A percentile compares a stretch with the other conserved stretches of the same genome.
Evolutionary conservation across 2,329 filamentous ascomycete species (phyloP).

Genomic region (Dactylellina sp.): DNA sequence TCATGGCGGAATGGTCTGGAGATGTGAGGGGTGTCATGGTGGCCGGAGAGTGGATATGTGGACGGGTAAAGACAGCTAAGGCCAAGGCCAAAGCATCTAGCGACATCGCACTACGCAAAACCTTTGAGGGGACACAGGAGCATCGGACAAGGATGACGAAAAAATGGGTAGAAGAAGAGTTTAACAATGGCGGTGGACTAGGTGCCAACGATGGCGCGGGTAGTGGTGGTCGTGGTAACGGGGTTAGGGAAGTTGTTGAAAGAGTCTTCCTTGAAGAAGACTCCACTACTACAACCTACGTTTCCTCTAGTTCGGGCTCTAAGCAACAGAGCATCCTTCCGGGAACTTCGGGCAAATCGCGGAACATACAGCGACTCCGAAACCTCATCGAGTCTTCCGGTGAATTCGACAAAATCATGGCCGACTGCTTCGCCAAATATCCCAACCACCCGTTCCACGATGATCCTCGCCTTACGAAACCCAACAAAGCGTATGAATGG

Average conservation of each 20-base stretch:
- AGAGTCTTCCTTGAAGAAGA: constrained; percentile 73
- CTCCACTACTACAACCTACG: constrained; percentile 62
- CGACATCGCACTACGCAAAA: constrained; percentile 63
- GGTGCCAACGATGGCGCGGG: constrained; percentile 61
- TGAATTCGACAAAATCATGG: constrained; percentile 81
- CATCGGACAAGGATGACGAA: constrained; percentile 71
- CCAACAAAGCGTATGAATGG: constrained; percentile 90
- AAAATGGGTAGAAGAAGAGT: constrained; percentile 80
- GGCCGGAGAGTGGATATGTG: constrained; percentile 85
- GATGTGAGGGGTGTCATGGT: constrained; percentile 87
- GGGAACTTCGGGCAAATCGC: constrained; percentile 74
- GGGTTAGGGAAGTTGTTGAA: constrained; percentile 74
- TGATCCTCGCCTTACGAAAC: constrained; percentile 89
- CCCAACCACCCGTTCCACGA: constrained; percentile 91
- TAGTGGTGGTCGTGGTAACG: constrained; percentile 68
- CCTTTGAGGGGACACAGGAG: constrained; percentile 60
- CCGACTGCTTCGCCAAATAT: constrained; percentile 87
- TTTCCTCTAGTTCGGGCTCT: constrained; percentile 72
- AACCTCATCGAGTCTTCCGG: constrained; percentile 84
- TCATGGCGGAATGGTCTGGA: constrained; percentile 63
- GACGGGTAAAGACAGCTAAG: constrained; percentile 69
- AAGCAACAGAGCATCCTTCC: constrained; percentile 65
- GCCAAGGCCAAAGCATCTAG: constrained; percentile 60
- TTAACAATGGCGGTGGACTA: constrained; percentile 75
- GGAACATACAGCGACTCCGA: constrained; percentile 75